Base-by-base conservation (phyloP, 2,329 filamentous ascomycete species). In the Nakataea oryzae region DNA sequence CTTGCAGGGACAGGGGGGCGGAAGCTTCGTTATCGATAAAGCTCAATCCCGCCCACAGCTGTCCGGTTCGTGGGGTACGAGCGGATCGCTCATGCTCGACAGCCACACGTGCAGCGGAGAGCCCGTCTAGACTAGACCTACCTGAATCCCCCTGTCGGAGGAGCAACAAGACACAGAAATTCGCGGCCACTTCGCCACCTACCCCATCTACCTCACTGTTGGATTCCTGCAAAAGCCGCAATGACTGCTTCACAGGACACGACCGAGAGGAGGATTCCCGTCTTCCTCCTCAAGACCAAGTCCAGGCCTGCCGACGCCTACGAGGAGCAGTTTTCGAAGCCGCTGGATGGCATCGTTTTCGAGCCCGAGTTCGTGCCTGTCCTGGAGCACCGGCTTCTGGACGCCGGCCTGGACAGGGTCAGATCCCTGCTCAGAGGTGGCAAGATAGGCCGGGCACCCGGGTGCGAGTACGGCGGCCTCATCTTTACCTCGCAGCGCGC, bases 401-500 rank as follows among this genome's bases (percentile, higher is more conserved):
- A 85, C 32, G 75, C 80, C 28, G 84, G 86, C 1, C 74, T 91
- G 67, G 71, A 74, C 30, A 74, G 74, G 56, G 74, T 92, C 27
- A 76, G 77, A 32, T 69, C 73, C 3, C 70, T 86, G 21, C 78
- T 93, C 12, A 70, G 68, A 12, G 66, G 69, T 1, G 74, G 71
- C 28, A 66, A 69, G 21, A 79, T 87, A 64, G 75, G 76, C 57
- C 68, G 61, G 2, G 64, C 64, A n/a, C 54, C 69, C 0, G 74
- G 70, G 2, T 72, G 73, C 54, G 68, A 75, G 17, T 93, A 90
- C 69, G 89, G 89, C 6, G 90, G 89, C n/a, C 75, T 93, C 63
- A 86, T 95, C 59, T 93, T 95, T 70, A 95, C 90, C 1, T 93
- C 89, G 9, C 91, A 95, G 72, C 82, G 90, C 59, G 89, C 91